phyloP scores from a whole-genome alignment of 495 filamentous ascomycete genomes.

The Hypoxylon cercidicola region DNA sequence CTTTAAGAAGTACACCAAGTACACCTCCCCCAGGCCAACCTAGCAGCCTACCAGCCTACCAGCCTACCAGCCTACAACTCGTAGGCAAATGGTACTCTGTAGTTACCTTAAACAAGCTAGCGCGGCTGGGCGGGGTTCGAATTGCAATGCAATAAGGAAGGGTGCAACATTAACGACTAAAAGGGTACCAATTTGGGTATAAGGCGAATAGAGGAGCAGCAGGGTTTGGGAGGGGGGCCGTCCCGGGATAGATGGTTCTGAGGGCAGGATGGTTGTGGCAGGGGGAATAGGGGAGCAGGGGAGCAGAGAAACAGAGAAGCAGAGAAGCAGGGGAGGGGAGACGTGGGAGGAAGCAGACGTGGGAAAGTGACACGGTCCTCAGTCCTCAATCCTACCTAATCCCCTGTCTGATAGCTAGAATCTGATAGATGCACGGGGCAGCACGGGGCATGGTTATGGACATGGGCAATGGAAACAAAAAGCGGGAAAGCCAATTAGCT shows the following conservation, averaged over 20 bases:
- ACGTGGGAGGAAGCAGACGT: too few species aligned
- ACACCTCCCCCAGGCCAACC: not conserved
- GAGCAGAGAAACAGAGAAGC: too few species aligned
- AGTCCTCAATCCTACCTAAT: too few species aligned
- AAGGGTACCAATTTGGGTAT: slow-evolving; percentile 28
- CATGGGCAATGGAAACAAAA: slow-evolving; percentile 11
- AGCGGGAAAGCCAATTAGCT: slow-evolving; percentile 32
- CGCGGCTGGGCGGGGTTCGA: slow-evolving; percentile 40
- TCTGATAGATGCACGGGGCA: not conserved
- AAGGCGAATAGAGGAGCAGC: slow-evolving; percentile 18
- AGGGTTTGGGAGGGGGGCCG: not conserved
- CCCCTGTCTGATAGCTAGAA: too few species aligned
- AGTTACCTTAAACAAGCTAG: slow-evolving; percentile 39
- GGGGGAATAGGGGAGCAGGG: too few species aligned
- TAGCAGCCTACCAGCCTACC: slow-evolving; percentile 12
- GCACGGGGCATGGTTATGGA: not conserved
- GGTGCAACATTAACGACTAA: slow-evolving; percentile 13
- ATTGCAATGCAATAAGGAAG: slow-evolving; percentile 31
- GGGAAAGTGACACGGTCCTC: too few species aligned
- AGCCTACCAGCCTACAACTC: slow-evolving; percentile 4
- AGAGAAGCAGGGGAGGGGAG: too few species aligned
- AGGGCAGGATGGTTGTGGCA: too few species aligned
- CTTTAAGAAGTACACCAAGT: slow-evolving; percentile 29
- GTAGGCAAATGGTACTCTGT: slow-evolving; percentile 19
- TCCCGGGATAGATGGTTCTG: too few species aligned